Evolutionary conservation across 805 yeast species (phyloP), one percentile per base, ranked within the genome.

Genomic region (Saccharomycopsis babjevae): DNA sequence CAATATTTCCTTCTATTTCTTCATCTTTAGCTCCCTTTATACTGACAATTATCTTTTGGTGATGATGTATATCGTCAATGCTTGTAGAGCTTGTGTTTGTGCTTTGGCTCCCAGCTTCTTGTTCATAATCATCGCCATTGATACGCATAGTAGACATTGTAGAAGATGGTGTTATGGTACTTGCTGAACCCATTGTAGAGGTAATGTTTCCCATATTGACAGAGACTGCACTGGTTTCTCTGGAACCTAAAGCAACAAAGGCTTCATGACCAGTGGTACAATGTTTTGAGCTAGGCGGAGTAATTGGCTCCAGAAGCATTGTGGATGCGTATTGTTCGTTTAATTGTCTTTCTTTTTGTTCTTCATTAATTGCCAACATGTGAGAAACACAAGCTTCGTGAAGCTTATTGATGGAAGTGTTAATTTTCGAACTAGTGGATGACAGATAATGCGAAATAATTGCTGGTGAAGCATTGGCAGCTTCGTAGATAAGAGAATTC

Each of bases 311-410:
- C n/a, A 22, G 18, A 25, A 46, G 16, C 52, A 22, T 25, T 10
- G 32, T 8, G 5, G 52, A 10, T 8, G 10, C 1, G 28, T 22
- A 16, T 20, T 11, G 16, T 46, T 46, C 52, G 2, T 16, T 22
- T 10, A 32, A 10, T 28, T 46, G 52, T 11, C 22, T 46, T 4
- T 57, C 58, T 22, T 50, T 57, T 43, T 61, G 62, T 57, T 64
- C 66, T n/a, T 59, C 61, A 36, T 62, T 62, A 10, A 64, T 43
- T 15, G 66, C 66, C 64, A 64, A 55, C 50, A 62, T 60, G 57
- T 64, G 66, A 8, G 65, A 59, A 10, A 62, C 63, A 18, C 59
- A 30, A 16, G 62, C 64, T 20, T 62, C 60, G 36, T 64, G 61
- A 25, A 64, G 54, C 36, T 62, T 62, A 11, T 50, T 38, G 30